These are phyloP conservation scores for Chaetomium sp. DNA, from an alignment of 2,329 filamentous ascomycete genomes.

Conservation along the genomic window DNA sequence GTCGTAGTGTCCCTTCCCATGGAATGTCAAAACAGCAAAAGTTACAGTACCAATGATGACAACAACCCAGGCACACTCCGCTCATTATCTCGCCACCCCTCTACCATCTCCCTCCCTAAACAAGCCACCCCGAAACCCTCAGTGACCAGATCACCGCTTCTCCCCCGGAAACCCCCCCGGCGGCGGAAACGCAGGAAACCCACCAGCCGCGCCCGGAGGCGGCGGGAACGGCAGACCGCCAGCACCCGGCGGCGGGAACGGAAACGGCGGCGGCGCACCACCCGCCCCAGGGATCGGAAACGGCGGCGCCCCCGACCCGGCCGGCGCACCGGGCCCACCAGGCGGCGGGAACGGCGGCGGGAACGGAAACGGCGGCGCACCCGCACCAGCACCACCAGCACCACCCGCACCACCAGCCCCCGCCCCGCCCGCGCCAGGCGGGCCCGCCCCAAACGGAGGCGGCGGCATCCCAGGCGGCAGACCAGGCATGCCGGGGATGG, in stretches of 20 bases:
- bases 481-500: constrained; percentile 16
- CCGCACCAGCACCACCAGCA: neutral
- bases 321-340: constrained; percentile 39
- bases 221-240: constrained; percentile 36
- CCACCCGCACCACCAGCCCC: constrained; percentile 5
- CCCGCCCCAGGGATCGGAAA: constrained; percentile 36
- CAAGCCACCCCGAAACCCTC: neutral
- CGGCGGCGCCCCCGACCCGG: constrained; percentile 27
- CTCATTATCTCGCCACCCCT: neutral
- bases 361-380: constrained; percentile 21
- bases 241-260: constrained; percentile 27
- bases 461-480: constrained; percentile 14
- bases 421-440: constrained; percentile 2
- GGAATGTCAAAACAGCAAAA: constrained; percentile 7
- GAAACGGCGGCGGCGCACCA: constrained; percentile 41
- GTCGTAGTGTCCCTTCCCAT: neutral
- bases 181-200: constrained; percentile 49
- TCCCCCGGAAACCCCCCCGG: constrained; percentile 33
- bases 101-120: neutral
- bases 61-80: neutral
- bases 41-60: neutral
- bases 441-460: constrained; percentile 48
- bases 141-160: neutral
- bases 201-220: constrained; percentile 28
- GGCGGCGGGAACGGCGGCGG: constrained; percentile 36